These are phyloP conservation scores for Kodamaea fungicola DNA, from an alignment of 1,139 yeast species.

Conservation along the genomic window DNA sequence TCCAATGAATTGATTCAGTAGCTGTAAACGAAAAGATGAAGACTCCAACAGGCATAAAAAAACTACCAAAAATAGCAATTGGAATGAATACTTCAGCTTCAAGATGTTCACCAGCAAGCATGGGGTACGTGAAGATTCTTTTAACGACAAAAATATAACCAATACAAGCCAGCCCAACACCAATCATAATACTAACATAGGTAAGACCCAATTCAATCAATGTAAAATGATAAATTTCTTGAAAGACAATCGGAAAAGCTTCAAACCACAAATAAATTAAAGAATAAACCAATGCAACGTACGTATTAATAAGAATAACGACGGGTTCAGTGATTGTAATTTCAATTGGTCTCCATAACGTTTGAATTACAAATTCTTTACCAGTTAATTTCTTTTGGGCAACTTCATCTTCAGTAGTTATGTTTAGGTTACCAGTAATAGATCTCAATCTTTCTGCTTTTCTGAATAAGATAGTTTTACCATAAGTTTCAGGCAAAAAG, in stretches of 20 bases:
- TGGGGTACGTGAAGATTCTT: conserved; percentile 21
- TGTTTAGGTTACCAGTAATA: conserved; percentile 27
- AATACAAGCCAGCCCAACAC: conserved; percentile 29
- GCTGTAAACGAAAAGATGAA: conserved; percentile 53
- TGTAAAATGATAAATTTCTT: conserved; percentile 42
- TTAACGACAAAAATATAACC: conserved; percentile 22
- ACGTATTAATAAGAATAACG: conserved; percentile 43
- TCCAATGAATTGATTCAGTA: conserved; percentile 35
- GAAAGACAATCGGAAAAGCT: conserved; percentile 56
- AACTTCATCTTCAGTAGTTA: conserved; percentile 26
- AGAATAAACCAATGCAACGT: conserved; percentile 53
- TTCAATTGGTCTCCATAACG: conserved; percentile 49
- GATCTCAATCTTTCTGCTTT: conserved; percentile 34
- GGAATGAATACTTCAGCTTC: conserved; percentile 41
- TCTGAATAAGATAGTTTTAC: conserved; percentile 29
- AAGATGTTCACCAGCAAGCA: conserved; percentile 20
- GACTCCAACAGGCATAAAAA: conserved; percentile 41
- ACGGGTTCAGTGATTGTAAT: conserved; percentile 43
- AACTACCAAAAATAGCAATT: conserved; percentile 40
- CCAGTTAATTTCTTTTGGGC: conserved; percentile 17
- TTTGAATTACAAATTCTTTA: conserved; percentile 27
- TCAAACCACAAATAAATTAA: conserved; percentile 57
- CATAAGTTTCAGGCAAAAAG: conserved; percentile 32
- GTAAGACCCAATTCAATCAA: conserved; percentile 45
- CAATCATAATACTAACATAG: conserved; percentile 42